Evolutionary conservation across 208 protist genomes (phyloP).

Genomic region (Porcisia deanei): DNA sequence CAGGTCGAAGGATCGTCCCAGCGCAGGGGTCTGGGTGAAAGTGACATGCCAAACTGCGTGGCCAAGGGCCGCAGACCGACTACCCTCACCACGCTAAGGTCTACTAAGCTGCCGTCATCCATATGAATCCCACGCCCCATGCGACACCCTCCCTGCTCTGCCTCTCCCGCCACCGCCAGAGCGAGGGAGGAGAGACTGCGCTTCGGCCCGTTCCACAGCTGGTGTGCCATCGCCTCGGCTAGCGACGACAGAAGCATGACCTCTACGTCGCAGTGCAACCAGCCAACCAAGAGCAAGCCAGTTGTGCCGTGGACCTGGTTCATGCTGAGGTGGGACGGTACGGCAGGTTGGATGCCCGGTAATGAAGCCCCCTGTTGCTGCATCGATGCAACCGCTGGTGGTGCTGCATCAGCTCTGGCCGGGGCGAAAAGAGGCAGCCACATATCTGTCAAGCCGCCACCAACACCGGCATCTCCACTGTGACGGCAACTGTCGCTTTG

Average conservation of each 20-base stretch:
- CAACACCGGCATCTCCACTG: neutral
- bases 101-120: conserved; percentile 18
- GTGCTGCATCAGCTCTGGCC: neutral
- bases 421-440: conserved; percentile 56
- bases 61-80: conserved; percentile 23
- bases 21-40: conserved; percentile 11
- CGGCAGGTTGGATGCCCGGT: neutral
- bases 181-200: conserved; percentile 23
- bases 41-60: conserved; percentile 3
- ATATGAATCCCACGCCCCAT: neutral
- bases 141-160: neutral
- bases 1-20: conserved; percentile 8
- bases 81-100: conserved; percentile 33
- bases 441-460: conserved; percentile 20
- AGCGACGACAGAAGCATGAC: conserved; percentile 16
- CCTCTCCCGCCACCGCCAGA: neutral
- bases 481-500: neutral
- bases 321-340: neutral
- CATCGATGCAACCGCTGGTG: neutral
- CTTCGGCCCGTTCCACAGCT: conserved; percentile 27
- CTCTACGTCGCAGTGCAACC: conserved; percentile 57
- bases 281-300: conserved; percentile 25
- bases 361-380: neutral
- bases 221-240: conserved; percentile 20
- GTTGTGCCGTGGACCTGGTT: neutral